phyloP scores from a whole-genome alignment of 495 filamentous ascomycete genomes.

The Hypoxylon subgilvum region DNA sequence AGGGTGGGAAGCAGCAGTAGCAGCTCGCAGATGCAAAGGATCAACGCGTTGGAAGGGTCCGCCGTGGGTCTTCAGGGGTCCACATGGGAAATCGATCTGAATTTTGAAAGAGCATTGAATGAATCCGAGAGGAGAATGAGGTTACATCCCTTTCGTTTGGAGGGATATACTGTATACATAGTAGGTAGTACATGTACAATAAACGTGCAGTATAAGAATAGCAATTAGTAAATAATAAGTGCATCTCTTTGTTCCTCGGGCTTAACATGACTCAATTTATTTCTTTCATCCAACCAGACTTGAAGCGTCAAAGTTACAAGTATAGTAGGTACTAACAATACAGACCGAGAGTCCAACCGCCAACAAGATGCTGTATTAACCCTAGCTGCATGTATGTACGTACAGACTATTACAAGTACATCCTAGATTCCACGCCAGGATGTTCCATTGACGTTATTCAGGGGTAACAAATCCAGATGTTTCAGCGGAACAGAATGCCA shows the following conservation, averaged over 20 bases:
- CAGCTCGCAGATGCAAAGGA: constrained; percentile 11
- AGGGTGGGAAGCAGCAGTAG: neutral
- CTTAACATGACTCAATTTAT: neutral
- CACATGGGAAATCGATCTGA: constrained; percentile 36
- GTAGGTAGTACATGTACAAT: too few relatives aligned
- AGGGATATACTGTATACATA: too few relatives aligned
- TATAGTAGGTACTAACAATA: too few relatives aligned
- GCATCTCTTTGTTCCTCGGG: neutral
- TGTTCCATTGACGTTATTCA: constrained; percentile 23
- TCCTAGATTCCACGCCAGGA: constrained; percentile 6
- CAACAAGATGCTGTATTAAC: too few relatives aligned
- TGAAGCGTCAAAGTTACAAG: neutral
- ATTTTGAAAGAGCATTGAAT: too few relatives aligned
- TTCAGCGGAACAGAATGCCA: constrained; percentile 28
- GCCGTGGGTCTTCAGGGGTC: constrained; percentile 15
- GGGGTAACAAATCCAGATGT: constrained; percentile 30
- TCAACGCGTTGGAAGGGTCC: constrained; percentile 31
- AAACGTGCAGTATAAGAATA: too few relatives aligned
- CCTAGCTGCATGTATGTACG: too few relatives aligned
- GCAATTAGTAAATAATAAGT: too few relatives aligned
- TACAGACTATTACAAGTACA: too few relatives aligned
- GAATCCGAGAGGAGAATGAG: neutral
- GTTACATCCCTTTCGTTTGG: neutral
- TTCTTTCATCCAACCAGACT: neutral
- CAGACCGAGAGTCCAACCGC: too few relatives aligned